phyloP scores from a whole-genome alignment of 1,284 basidiomycete species.

The Coniophora puteana region DNA sequence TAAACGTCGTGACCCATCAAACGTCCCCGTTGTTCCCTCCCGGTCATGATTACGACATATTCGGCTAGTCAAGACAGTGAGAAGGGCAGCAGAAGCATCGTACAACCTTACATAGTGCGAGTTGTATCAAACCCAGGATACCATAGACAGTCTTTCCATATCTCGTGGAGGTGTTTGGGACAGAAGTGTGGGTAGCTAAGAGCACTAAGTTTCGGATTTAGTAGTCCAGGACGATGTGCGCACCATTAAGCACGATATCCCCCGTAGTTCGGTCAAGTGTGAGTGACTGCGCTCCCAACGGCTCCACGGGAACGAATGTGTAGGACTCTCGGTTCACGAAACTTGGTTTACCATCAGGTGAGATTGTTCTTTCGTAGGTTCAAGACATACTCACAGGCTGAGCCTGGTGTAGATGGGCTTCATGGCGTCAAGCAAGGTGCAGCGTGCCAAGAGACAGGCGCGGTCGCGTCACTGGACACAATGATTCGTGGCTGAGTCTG shows the following conservation, averaged over 20 bases:
- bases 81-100: slow-evolving; percentile 3
- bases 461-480: slow-evolving; percentile 10
- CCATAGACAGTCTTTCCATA: slow-evolving; percentile 72
- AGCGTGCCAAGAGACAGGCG: slow-evolving; percentile 8
- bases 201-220: slow-evolving; percentile 7
- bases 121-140: slow-evolving; percentile 81
- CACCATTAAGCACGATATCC: slow-evolving; percentile 68
- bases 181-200: slow-evolving; percentile 53
- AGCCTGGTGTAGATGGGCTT: slow-evolving; percentile 66
- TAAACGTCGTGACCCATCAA: slow-evolving; percentile 87
- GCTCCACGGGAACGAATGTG: slow-evolving; percentile 68
- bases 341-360: slow-evolving; percentile 36
- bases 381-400: slow-evolving; percentile 46
- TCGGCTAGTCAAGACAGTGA: too few species aligned
- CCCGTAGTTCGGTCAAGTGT: slow-evolving; percentile 69
- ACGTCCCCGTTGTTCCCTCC: slow-evolving; percentile 75
- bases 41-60: slow-evolving; percentile 89
- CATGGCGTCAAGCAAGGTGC: slow-evolving; percentile 40
- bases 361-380: too few species aligned
- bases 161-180: slow-evolving; percentile 52
- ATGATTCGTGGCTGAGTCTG: slow-evolving; percentile 42
- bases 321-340: slow-evolving; percentile 71
- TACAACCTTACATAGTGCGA: slow-evolving; percentile 75
- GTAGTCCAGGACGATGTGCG: slow-evolving; percentile 20
- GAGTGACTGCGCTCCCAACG: slow-evolving; percentile 58